Evolutionary conservation across 2,329 filamentous ascomycete species (phyloP), one percentile per base, ranked within the genome.

Genomic region (Byssochlamys sp.): DNA sequence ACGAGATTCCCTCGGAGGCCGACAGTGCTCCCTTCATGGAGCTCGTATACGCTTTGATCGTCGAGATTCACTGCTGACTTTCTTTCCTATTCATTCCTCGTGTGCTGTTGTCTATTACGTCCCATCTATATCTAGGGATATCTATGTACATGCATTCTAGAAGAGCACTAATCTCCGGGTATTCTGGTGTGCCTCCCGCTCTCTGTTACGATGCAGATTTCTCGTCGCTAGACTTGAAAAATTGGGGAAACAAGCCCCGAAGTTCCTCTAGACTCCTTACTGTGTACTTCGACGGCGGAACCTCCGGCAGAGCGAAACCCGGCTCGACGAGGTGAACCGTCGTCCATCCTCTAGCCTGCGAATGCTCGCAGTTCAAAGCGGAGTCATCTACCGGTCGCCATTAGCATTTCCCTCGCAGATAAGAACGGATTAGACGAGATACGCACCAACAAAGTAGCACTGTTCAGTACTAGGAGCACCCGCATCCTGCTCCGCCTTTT

Each of bases 361-460:
- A 90, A 60, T 85, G 85, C 62, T 79, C 82, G 71, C 89, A 95
- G 69, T 99, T 99, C 61, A 86, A 73, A 58, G 84, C 84, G 0
- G 91, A 96, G 70, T 99, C 94, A 69, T 99, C 94, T 54, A 53
- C 2, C 4, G 39, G 19, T 19, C 39, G 2, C 14, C 39, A 24
- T 45, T 45, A 45, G 39, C n/a, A 5, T 19, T 19, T 45, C 9
- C n/a, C 7, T 45, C 6, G 39, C 12, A 45, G 2, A 45, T n/a
- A 45, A 7, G 4, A 45, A 28, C 11, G 58, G 52, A 62, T 53
- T 51, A 53, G 14, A 54, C 29, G 29, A 25, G 31, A n/a, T 31
- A 78, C 88, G 68, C 77, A 94, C 90, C 91, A 64, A 99, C 90
- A 72, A 96, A 99, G 70, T 88, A 99, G 73, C 92, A 97, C 59